Evolutionary conservation across 1,284 basidiomycete genomes (phyloP).

Genomic region (Cryptococcus wingfieldii): DNA sequence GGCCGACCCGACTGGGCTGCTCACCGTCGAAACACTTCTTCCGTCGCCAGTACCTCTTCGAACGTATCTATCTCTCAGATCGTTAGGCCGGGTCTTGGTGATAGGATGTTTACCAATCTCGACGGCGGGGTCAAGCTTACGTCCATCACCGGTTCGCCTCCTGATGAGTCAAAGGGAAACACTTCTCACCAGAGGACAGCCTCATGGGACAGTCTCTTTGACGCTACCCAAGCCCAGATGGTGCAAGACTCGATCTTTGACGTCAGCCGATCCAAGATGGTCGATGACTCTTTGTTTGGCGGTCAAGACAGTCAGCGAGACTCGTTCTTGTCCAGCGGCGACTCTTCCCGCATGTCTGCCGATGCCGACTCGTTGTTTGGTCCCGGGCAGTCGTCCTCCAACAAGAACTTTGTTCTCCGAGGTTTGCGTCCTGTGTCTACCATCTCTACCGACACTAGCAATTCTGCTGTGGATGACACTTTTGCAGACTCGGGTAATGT

Average conservation of each 20-base stretch:
- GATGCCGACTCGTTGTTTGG: constrained; percentile 66
- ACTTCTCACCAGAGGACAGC: constrained; percentile 2
- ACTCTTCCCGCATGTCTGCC: constrained; percentile 48
- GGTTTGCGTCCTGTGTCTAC: constrained; percentile 28
- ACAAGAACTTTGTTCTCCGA: constrained; percentile 25
- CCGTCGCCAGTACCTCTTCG: constrained; percentile 61
- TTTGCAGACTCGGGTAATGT: constrained; percentile 18
- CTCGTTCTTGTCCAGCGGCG: constrained; percentile 24
- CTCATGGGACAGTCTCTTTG: constrained; percentile 40
- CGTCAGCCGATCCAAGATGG: constrained; percentile 32
- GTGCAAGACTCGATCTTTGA: constrained; percentile 63
- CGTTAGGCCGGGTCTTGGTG: constrained; percentile 70
- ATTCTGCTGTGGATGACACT: constrained; percentile 25
- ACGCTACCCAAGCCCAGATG: constrained; percentile 29
- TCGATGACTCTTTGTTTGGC: constrained; percentile 62
- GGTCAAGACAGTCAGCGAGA: constrained; percentile 33
- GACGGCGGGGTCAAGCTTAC: constrained; percentile 60
- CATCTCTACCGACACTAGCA: constrained; percentile 16
- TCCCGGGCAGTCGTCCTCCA: constrained; percentile 2
- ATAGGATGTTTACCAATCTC: constrained; percentile 72
- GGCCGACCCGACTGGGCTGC: constrained; percentile 61
- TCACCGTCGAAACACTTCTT: constrained; percentile 59
- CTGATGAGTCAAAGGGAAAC: neutral
- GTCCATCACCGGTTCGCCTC: constrained; percentile 65
- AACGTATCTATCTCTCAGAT: constrained; percentile 59